A percentile compares a stretch with the other conserved stretches of the same genome.
phyloP scores from a whole-genome alignment of 495 filamentous ascomycete species.

The Darksidea phi region DNA sequence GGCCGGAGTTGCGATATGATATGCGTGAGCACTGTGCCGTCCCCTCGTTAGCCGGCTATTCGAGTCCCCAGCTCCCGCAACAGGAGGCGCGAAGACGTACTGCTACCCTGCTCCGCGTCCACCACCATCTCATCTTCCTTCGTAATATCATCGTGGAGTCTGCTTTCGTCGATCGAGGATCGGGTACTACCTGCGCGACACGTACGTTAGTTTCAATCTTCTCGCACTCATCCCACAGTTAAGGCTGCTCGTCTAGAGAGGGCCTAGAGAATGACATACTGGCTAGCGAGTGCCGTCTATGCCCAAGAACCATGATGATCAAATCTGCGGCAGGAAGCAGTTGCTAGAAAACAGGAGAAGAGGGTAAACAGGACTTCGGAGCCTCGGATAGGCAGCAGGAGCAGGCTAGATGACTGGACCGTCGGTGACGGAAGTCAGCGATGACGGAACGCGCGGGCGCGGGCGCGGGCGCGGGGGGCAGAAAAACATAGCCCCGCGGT shows the following conservation, averaged over 20 bases:
- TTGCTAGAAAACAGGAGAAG: neutral
- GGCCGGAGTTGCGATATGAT: constrained; percentile 97
- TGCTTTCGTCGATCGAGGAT: constrained; percentile 56
- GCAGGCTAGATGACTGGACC: neutral
- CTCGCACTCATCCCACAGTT: neutral
- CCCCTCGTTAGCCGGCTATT: constrained; percentile 14
- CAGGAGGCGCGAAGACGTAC: constrained; percentile 43
- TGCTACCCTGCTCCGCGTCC: constrained; percentile 72
- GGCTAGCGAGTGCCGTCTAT: constrained; percentile 37
- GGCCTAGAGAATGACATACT: constrained; percentile 24
- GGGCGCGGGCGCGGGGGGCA: constrained; percentile 21
- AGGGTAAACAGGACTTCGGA: neutral
- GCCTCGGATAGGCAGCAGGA: neutral
- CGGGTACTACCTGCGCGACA: constrained; percentile 46
- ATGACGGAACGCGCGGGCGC: constrained; percentile 30
- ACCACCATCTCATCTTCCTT: constrained; percentile 77
- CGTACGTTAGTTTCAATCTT: constrained; percentile 2
- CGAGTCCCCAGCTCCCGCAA: neutral
- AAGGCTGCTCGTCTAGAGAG: neutral
- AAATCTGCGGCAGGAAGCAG: constrained; percentile 1
- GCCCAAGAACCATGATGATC: constrained; percentile 39
- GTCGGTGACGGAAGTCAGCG: constrained; percentile 3
- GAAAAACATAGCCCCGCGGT: constrained; percentile 4
- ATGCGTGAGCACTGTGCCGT: constrained; percentile 71
- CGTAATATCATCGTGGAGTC: constrained; percentile 41